Evolutionary conservation across 257 asterid genomes (phyloP).

Genomic region (Misopates orontium): DNA sequence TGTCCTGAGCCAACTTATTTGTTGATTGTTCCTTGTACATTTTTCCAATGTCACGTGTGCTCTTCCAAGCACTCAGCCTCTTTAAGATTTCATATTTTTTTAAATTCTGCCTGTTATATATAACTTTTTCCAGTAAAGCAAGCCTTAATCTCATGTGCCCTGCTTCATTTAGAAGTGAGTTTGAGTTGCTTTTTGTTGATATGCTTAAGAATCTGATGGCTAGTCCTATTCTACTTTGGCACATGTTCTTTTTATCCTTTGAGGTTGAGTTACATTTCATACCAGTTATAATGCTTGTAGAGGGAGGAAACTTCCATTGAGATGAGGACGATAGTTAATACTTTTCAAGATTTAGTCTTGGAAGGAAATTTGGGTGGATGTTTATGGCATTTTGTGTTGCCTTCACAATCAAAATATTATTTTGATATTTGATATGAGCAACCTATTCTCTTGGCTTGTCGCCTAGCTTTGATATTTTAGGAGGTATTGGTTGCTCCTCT

Average conservation of each 20-base stretch:
- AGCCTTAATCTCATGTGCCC: not conserved
- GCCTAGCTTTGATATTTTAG: not conserved
- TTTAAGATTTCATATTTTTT: not conserved
- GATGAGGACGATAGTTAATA: not conserved
- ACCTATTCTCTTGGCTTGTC: not conserved
- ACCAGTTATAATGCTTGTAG: not conserved
- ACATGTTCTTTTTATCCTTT: not conserved
- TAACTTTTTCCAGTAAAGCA: not conserved
- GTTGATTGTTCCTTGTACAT: not conserved
- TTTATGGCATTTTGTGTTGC: not conserved
- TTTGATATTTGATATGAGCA: not conserved
- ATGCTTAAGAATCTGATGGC: not conserved
- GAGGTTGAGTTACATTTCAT: not conserved
- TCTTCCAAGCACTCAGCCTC: not conserved
- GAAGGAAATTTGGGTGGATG: constrained; percentile 5
- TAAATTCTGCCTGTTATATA: not conserved
- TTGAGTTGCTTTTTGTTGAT: not conserved
- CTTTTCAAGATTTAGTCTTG: constrained; percentile 1
- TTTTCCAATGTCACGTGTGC: not conserved
- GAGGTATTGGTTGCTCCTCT: not conserved
- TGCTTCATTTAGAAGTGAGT: constrained; percentile 4
- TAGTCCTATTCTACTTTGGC: not conserved
- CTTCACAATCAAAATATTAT: not conserved
- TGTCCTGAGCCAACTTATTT: not conserved
- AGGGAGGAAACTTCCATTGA: not conserved